Percentiles rank a stretch among this genome's conserved stretches.
These are phyloP conservation scores for Mortierella polycephala DNA, from an alignment of 371 early-diverging fungal species.

Conservation along the genomic window DNA sequence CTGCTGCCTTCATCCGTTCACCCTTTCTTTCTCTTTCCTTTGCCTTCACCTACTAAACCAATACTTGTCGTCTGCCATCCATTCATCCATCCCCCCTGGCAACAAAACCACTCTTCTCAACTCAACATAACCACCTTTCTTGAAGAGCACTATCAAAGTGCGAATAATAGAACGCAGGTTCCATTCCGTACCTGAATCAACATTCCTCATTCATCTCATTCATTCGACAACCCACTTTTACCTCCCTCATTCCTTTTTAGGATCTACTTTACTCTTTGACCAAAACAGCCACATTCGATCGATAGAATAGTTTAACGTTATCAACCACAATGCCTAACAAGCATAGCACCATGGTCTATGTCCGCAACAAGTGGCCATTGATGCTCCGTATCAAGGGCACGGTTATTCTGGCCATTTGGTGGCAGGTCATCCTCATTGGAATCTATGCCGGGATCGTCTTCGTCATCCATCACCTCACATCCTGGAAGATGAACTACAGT, in stretches of 20 bases:
- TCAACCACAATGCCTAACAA: slow-evolving; percentile 22
- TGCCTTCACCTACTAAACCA: too few relatives aligned
- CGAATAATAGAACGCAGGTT: background rate
- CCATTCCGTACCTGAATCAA: too few relatives aligned
- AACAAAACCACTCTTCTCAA: too few relatives aligned
- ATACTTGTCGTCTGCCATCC: too few relatives aligned
- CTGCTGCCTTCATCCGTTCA: too few relatives aligned
- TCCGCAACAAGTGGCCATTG: slow-evolving; percentile 48
- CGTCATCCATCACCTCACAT: slow-evolving; percentile 21
- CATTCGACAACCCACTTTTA: background rate
- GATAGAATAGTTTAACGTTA: background rate
- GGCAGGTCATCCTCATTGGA: slow-evolving; percentile 39
- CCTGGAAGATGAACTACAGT: slow-evolving; percentile 43
- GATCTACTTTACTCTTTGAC: background rate
- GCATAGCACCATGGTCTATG: slow-evolving; percentile 24
- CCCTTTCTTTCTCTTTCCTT: too few relatives aligned
- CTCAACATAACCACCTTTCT: too few relatives aligned
- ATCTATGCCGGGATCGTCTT: slow-evolving; percentile 25
- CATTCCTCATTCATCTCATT: background rate
- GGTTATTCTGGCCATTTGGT: slow-evolving; percentile 46
- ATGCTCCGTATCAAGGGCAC: slow-evolving; percentile 53
- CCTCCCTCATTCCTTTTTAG: background rate
- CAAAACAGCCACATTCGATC: background rate
- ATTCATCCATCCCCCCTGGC: too few relatives aligned
- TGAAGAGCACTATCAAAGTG: too few relatives aligned